Base-by-base conservation (phyloP, 2,329 filamentous ascomycete species). In the Parastagonospora nodorum region DNA sequence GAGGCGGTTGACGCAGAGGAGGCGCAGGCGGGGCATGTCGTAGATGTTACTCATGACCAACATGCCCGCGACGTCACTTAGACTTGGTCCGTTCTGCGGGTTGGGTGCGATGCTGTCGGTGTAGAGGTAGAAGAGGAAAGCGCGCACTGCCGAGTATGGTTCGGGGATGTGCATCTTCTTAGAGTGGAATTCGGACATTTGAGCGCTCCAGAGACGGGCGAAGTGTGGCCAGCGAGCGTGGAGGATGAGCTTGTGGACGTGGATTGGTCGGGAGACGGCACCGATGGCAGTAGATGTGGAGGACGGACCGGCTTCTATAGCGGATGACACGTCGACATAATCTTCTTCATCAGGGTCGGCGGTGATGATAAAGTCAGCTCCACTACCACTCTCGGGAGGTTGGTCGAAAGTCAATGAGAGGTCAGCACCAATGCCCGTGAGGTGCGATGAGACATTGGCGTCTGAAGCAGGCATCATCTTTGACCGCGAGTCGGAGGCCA, bases 11-110 rank as follows among this genome's bases (percentile, higher is more conserved):
- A 97, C 89, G 71, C 93, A 97, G 1, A 97, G 82, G 7, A 96
- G 83, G 15, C 93, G 89, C 19, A 99, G 84, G 61, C 94, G 91
- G 1, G 92, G 92, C 78, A 99, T 95, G 69, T 97, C 93, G 77
- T 99, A 99, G 40, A 97, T 90, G 72, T 97, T 97, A 37, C 92
- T 92, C 90, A 99, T 95, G 58, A 99, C 93, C 2, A 99, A 82
- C 74, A 99, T 85, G 8, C 94, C 93, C 0, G 94, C 93, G 11
- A 97, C 92, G 62, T 97, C 92, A 28, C 87, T 85, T 15, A 97
- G 84, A 8, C 76, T 80, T 0, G 84, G 80, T 40, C 83, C 84
- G 55, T 80, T 64, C 1, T 65, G 61, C 12, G 70, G 68, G 19
- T 71, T 64, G 0, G 68, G 62, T 4, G 76, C 74, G 60, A 99